These are phyloP conservation scores for Nissolia schottii DNA, from an alignment of 306 rosid genomes.

Conservation along the genomic window DNA sequence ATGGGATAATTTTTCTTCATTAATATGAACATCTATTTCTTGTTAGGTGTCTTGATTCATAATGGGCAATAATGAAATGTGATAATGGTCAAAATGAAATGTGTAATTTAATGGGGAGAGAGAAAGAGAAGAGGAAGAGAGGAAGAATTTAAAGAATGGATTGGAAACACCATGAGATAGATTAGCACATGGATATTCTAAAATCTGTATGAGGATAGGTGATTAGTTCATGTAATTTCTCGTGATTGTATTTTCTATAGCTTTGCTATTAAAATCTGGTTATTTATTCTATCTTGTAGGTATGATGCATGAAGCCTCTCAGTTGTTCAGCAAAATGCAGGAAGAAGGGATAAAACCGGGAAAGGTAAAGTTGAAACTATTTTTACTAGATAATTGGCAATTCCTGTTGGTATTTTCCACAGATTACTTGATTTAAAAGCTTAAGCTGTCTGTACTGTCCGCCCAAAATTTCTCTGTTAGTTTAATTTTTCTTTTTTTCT, in stretches of 20 bases:
- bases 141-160: not conserved
- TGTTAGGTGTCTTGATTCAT: not conserved
- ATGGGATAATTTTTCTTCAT: not conserved
- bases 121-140: not conserved
- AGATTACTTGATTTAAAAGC: constrained; percentile 1
- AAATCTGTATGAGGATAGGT: not conserved
- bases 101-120: not conserved
- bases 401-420: not conserved
- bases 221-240: constrained; percentile 2
- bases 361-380: constrained; percentile 42
- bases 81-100: too few relatives aligned
- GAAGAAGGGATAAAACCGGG: constrained; percentile 77
- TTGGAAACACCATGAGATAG: not conserved
- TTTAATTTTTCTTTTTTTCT: not conserved
- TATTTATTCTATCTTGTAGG: constrained; percentile 43
- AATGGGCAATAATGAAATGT: not conserved
- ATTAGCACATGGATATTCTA: not conserved
- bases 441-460: not conserved
- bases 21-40: not conserved
- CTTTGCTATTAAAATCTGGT: not conserved
- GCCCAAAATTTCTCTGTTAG: not conserved
- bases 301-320: constrained; percentile 62
- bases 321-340: constrained; percentile 69
- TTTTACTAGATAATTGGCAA: not conserved
- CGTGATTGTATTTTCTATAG: not conserved